Conservation (phyloP, 2,329 filamentous ascomycete genomes). For the Xylaria sp. region DNA sequence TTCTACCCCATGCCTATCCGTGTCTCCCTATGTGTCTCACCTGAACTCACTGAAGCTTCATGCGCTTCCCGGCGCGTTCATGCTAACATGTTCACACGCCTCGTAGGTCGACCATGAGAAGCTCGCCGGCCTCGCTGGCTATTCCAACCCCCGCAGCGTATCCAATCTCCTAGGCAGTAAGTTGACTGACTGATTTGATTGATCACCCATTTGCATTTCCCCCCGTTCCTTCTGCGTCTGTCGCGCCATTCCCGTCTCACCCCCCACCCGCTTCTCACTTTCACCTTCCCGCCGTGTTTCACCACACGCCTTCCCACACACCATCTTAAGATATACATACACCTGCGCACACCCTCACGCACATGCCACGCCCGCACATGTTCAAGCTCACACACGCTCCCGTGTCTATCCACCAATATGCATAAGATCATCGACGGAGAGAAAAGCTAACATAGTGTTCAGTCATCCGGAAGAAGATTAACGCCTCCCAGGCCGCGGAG, state of each 20-base stretch:
- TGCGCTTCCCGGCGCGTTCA: not conserved
- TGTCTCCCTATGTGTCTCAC: no score
- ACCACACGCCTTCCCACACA: no score
- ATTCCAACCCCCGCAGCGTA: conserved; percentile 19
- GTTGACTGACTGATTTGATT: not conserved
- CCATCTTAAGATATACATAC: no score
- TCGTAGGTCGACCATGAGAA: conserved; percentile 25
- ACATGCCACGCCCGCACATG: not conserved
- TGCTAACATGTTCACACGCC: conserved; percentile 5
- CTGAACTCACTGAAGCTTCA: not conserved
- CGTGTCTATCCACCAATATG: no score
- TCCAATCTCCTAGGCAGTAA: conserved; percentile 21
- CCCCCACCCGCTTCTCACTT: no score
- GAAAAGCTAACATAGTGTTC: not conserved
- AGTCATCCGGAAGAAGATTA: conserved; percentile 18
- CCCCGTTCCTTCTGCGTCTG: not conserved
- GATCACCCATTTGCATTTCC: not conserved
- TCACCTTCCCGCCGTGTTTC: no score
- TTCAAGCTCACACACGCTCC: not conserved
- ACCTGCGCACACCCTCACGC: not conserved
- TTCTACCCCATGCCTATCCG: no score
- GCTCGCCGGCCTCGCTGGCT: conserved; percentile 24
- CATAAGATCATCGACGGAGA: not conserved
- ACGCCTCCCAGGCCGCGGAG: not conserved
- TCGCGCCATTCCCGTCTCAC: not conserved